Evolutionary conservation across 192 early-diverging fungal species (phyloP).

Genomic region (Pecoramyces ruminantium): DNA sequence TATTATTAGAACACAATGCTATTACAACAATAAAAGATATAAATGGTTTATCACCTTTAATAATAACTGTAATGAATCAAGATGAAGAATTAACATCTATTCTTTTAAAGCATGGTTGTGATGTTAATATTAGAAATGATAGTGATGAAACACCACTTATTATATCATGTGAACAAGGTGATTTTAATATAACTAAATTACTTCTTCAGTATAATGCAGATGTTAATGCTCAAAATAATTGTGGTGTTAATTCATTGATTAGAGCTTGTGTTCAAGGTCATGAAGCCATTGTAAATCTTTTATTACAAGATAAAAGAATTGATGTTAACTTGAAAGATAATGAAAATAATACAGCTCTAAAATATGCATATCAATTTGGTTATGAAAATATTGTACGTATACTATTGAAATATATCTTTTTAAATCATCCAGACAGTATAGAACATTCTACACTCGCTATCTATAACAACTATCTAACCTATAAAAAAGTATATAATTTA

Average conservation of each 20-base stretch:
- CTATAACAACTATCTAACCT: not conserved
- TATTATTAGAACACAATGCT: not conserved
- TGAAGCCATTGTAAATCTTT: not conserved
- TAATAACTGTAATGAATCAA: not conserved
- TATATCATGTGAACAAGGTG: not conserved
- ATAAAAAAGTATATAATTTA: not conserved
- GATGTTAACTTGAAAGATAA: not conserved
- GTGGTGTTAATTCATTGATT: not conserved
- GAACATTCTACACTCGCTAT: not conserved
- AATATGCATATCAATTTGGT: not conserved
- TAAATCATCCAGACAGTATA: not conserved
- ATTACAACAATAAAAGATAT: not conserved
- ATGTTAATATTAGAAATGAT: not conserved
- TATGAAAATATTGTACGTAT: not conserved
- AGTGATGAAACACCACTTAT: not conserved
- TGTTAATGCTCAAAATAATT: not conserved
- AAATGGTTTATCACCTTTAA: not conserved
- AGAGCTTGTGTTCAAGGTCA: not conserved
- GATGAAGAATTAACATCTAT: not conserved
- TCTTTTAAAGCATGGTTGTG: not conserved
- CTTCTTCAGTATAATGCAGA: not conserved
- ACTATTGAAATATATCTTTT: not conserved
- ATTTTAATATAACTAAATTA: not conserved
- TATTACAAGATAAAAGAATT: not conserved
- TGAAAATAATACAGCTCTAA: not conserved